These are phyloP conservation scores for Dendrobium nobile DNA, from an alignment of 106 monocot genomes.

Conservation along the genomic window DNA sequence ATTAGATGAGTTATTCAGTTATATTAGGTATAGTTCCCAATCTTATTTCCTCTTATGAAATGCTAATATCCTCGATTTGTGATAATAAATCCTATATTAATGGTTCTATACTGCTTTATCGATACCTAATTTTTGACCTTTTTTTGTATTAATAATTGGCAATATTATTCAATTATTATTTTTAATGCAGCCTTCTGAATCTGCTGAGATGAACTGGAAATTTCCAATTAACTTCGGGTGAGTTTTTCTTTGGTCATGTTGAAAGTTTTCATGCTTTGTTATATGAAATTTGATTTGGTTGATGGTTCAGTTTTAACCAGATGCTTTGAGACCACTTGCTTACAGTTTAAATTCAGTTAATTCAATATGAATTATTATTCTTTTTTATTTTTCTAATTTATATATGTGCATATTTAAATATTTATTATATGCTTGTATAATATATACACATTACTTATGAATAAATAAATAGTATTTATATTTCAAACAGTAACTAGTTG, in stretches of 20 bases:
- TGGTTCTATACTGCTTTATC: not conserved
- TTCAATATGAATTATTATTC: no score
- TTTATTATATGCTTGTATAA: no score
- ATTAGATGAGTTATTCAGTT: not conserved
- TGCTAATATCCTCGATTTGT: not conserved
- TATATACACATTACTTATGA: no score
- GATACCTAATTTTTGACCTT: not conserved
- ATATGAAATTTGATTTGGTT: not conserved
- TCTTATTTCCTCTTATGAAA: not conserved
- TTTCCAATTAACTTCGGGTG: conserved; percentile 13
- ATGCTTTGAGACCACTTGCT: not conserved
- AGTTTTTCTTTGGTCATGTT: not conserved
- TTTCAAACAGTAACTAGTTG: no score
- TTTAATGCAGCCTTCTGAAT: not conserved
- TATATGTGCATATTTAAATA: no score
- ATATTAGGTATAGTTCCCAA: not conserved
- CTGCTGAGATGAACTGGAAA: conserved; percentile 14
- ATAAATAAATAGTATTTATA: no score
- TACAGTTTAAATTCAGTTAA: no score
- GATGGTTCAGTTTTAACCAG: not conserved
- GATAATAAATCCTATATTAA: not conserved
- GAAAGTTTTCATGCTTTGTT: not conserved
- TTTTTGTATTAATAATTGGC: not conserved
- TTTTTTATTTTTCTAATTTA: no score
- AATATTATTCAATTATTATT: not conserved